A percentile compares a stretch with the other conserved stretches of the same genome.
Evolutionary conservation across 306 rosid species (phyloP).

Genomic region (Nissolia schottii): DNA sequence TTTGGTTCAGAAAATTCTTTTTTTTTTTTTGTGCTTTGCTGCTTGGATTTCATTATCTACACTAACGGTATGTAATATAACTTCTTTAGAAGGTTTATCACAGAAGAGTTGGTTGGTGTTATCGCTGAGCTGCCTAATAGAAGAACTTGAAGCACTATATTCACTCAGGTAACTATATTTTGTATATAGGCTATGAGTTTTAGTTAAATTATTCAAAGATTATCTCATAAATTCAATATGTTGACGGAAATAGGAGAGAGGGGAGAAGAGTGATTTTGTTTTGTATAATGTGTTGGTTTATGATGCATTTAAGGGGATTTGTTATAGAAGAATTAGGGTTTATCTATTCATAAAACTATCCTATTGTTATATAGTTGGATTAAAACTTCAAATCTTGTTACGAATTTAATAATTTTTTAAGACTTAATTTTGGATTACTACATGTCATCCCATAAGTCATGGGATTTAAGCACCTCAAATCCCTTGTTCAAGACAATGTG

Average conservation of each 20-base stretch:
- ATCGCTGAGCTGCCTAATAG: conserved; percentile 7
- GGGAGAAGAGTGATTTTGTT: too few species aligned
- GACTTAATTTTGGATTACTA: neutral
- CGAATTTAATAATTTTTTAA: neutral
- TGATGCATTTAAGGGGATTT: neutral
- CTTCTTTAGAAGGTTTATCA: neutral
- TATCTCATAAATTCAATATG: neutral
- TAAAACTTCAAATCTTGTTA: neutral
- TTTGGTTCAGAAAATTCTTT: neutral
- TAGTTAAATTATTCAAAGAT: neutral
- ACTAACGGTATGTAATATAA: neutral
- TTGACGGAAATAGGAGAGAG: too few species aligned
- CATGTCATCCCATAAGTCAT: neutral
- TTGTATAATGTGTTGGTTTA: neutral
- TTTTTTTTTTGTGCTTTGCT: neutral
- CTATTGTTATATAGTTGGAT: neutral
- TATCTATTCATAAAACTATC: neutral
- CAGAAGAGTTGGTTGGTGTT: conserved; percentile 19
- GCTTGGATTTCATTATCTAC: conserved; percentile 1
- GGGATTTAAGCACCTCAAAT: neutral
- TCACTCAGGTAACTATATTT: conserved; percentile 37
- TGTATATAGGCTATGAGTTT: neutral
- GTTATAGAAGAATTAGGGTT: neutral
- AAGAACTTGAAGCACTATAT: conserved; percentile 15
- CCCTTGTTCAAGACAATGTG: too few species aligned